Conservation (phyloP, 2,329 filamentous ascomycete genomes). For the Aspergillus pseudoglaucus region DNA sequence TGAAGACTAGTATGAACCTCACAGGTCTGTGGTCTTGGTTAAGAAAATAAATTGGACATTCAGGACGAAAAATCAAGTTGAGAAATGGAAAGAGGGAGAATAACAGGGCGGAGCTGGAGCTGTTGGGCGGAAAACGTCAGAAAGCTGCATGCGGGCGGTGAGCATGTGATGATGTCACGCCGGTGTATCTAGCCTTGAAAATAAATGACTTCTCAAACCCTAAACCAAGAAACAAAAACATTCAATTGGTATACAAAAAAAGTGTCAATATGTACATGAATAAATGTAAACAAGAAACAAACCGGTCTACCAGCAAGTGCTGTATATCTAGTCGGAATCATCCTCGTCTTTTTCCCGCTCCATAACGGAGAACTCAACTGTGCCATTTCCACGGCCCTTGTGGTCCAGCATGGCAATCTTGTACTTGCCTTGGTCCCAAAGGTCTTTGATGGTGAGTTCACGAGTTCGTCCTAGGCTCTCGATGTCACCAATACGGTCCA, state of each 20-base stretch:
- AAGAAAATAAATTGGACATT: background rate
- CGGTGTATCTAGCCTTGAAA: no score
- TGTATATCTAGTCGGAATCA: slow-evolving; percentile 14
- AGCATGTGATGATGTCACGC: slow-evolving; percentile 32
- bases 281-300: slow-evolving; percentile 1
- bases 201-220: no score
- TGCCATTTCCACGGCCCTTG: slow-evolving; percentile 42
- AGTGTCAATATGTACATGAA: slow-evolving; percentile 1
- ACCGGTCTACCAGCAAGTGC: background rate
- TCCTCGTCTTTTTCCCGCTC: slow-evolving; percentile 30
- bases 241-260: background rate
- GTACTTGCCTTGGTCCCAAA: slow-evolving; percentile 79
- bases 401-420: slow-evolving; percentile 49
- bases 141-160: slow-evolving; percentile 20
- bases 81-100: background rate
- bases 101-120: slow-evolving; percentile 3
- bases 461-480: slow-evolving; percentile 90
- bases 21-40: background rate
- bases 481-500: slow-evolving; percentile 83
- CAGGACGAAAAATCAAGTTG: slow-evolving; percentile 1
- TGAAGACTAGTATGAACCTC: background rate
- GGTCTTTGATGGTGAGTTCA: slow-evolving; percentile 89
- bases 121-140: slow-evolving; percentile 1
- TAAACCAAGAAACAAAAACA: no score
- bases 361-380: slow-evolving; percentile 43